Percentiles rank a stretch among this genome's conserved stretches.
Evolutionary conservation across 1,139 yeast species (phyloP).

Genomic region (Debaryomycetaceae sp.): DNA sequence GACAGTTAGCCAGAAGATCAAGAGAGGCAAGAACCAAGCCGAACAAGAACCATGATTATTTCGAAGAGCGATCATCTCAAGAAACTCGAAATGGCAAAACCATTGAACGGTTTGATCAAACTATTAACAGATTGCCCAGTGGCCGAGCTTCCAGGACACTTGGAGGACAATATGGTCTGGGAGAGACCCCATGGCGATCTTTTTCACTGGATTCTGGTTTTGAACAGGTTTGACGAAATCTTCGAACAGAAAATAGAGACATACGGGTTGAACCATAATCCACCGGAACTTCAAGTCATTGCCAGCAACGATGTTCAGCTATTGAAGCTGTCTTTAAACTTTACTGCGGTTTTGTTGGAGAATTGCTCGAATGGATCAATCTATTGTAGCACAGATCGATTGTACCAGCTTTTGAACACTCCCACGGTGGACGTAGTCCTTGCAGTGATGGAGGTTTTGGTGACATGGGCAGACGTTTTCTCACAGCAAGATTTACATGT

Average conservation of each 20-base stretch:
- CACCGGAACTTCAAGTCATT: constrained; percentile 45
- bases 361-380: constrained; percentile 67
- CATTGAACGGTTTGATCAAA: constrained; percentile 37
- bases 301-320: constrained; percentile 42
- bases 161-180: constrained; percentile 44
- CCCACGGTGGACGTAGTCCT: constrained; percentile 59
- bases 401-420: constrained; percentile 58
- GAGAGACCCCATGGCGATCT: constrained; percentile 70
- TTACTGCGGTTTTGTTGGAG: constrained; percentile 62
- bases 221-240: constrained; percentile 71
- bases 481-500: constrained; percentile 40
- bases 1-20: neutral
- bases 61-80: constrained; percentile 29
- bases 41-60: constrained; percentile 24
- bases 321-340: constrained; percentile 53
- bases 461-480: constrained; percentile 53
- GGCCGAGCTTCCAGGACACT: constrained; percentile 28
- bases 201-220: constrained; percentile 70
- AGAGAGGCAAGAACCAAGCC: neutral
- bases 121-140: constrained; percentile 26
- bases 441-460: constrained; percentile 62
- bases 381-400: constrained; percentile 63
- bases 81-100: constrained; percentile 29
- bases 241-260: constrained; percentile 51
- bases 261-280: constrained; percentile 52